Percentiles rank a stretch among this genome's conserved stretches.
Conservation (phyloP, 1,284 basidiomycete species). For the Ganoderma lingzhi region DNA sequence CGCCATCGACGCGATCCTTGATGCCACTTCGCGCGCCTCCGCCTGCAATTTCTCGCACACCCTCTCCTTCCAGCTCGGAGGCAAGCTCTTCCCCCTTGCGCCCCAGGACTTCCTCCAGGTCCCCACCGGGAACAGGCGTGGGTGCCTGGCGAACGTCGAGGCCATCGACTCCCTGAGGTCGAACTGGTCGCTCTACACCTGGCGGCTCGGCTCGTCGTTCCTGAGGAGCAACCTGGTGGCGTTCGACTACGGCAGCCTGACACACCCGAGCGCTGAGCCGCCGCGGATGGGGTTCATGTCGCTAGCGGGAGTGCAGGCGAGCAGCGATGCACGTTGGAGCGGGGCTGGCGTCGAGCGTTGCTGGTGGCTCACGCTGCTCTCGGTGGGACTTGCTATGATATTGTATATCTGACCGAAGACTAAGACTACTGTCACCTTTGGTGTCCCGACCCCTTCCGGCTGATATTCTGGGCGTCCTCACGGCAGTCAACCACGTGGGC, state of each 20-base stretch:
- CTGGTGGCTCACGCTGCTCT: no score
- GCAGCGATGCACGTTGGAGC: no score
- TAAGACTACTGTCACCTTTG: no score
- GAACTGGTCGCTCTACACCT: not conserved
- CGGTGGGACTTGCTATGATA: no score
- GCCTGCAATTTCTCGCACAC: not conserved
- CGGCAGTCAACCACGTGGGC: no score
- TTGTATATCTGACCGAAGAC: no score
- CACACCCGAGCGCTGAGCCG: not conserved
- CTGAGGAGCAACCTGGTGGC: not conserved
- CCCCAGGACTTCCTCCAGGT: not conserved
- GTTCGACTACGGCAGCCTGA: not conserved
- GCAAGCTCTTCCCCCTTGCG: not conserved
- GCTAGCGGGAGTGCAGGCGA: no score
- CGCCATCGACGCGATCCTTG: not conserved
- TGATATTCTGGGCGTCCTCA: no score
- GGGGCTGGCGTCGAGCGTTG: no score
- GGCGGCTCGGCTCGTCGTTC: not conserved
- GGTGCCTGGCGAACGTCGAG: not conserved
- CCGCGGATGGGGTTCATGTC: not conserved
- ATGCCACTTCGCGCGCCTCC: not conserved
- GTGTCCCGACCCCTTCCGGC: no score
- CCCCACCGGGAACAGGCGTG: not conserved
- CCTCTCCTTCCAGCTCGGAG: constrained; percentile 1
- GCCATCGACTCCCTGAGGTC: not conserved